Conservation (phyloP, 352 stramenopile species). For the Blastocystis sp. region DNA sequence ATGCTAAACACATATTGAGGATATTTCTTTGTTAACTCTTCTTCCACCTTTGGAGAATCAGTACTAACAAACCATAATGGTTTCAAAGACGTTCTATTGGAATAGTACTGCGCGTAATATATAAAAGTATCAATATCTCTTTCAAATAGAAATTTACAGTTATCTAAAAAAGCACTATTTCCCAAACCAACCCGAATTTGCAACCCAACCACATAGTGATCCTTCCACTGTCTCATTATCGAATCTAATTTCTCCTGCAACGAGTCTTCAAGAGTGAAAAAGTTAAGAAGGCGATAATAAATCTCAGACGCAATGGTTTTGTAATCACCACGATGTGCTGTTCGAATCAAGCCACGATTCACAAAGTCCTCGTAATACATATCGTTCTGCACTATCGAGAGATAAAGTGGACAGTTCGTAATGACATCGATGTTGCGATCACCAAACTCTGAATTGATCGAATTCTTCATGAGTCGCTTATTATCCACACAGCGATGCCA, state of each 20-base stretch:
- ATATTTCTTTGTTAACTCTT: background rate
- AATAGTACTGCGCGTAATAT: constrained; percentile 39
- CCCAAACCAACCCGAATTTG: constrained; percentile 45
- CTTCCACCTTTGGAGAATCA: background rate
- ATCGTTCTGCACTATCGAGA: constrained; percentile 25
- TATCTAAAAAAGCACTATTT: constrained; percentile 44
- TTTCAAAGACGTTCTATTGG: background rate
- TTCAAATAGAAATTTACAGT: constrained; percentile 50
- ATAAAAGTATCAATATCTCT: constrained; percentile 12
- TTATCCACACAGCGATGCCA: background rate
- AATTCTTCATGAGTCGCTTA: background rate
- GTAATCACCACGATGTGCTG: constrained; percentile 20
- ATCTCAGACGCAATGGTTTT: background rate
- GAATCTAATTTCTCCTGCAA: background rate
- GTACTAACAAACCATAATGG: constrained; percentile 52
- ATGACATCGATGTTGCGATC: constrained; percentile 36
- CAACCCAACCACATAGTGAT: constrained; percentile 26
- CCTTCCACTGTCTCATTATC: background rate
- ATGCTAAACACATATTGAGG: background rate
- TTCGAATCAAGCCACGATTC: background rate
- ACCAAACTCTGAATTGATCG: background rate
- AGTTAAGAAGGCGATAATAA: constrained; percentile 40
- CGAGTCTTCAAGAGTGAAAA: background rate
- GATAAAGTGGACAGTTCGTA: constrained; percentile 38
- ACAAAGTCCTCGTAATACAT: constrained; percentile 33